A percentile compares a stretch with the other conserved stretches of the same genome.
These are phyloP conservation scores for Candida alai DNA, from an alignment of 805 yeast species.

Conservation along the genomic window DNA sequence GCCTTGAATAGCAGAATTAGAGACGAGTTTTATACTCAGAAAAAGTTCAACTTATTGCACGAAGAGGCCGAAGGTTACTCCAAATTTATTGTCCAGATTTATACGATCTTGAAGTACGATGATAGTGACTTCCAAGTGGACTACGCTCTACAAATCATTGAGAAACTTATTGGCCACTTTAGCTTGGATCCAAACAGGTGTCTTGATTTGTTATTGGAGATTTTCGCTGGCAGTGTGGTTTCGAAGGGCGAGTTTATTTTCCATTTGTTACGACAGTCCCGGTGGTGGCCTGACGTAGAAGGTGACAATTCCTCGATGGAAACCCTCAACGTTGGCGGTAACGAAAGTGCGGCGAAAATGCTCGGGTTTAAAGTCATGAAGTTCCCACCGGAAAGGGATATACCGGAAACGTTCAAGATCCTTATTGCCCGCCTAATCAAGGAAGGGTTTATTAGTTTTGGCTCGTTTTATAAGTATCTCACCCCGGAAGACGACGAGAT, in stretches of 20 bases:
- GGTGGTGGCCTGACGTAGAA: conserved; percentile 60
- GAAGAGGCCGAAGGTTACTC: conserved; percentile 82
- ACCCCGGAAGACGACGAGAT: conserved; percentile 51
- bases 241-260: conserved; percentile 46
- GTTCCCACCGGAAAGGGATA: conserved; percentile 25
- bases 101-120: conserved; percentile 32
- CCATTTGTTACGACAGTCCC: conserved; percentile 47
- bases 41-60: conserved; percentile 60
- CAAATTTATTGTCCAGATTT: conserved; percentile 51
- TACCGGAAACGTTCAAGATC: conserved; percentile 42
- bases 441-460: conserved; percentile 62
- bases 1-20: conserved; percentile 34
- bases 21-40: conserved; percentile 45
- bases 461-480: conserved; percentile 53
- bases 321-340: conserved; percentile 48
- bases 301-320: conserved; percentile 32
- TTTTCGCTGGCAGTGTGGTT: conserved; percentile 44
- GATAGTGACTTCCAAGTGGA: conserved; percentile 40
- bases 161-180: conserved; percentile 67
- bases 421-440: conserved; percentile 58
- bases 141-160: conserved; percentile 45
- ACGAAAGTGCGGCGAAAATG: conserved; percentile 49
- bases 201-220: conserved; percentile 57
- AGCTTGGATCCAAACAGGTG: conserved; percentile 69
- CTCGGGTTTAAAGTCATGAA: conserved; percentile 44